These are phyloP conservation scores for Phellinidium pouzarii DNA, from an alignment of 1,284 basidiomycete genomes.

Conservation along the genomic window DNA sequence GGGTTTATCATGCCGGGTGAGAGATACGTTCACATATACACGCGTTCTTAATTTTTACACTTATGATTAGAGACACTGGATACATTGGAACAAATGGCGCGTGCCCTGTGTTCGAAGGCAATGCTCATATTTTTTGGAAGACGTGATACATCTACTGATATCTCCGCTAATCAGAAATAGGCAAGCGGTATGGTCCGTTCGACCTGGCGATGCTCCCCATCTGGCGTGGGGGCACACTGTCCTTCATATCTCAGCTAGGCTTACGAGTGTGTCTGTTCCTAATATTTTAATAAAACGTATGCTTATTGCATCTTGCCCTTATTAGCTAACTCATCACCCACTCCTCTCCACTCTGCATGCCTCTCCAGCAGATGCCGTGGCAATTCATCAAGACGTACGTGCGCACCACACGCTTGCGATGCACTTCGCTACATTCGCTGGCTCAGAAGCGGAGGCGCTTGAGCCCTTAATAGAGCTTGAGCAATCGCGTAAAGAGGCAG, in stretches of 20 bases:
- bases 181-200: slow-evolving; percentile 28
- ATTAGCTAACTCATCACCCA: slow-evolving; percentile 22
- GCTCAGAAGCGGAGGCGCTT: slow-evolving; percentile 30
- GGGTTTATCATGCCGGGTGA: slow-evolving; percentile 27
- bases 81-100: slow-evolving; percentile 27
- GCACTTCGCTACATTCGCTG: slow-evolving; percentile 36
- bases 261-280: slow-evolving; percentile 23
- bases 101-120: slow-evolving; percentile 29
- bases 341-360: slow-evolving; percentile 26
- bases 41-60: background rate
- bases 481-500: slow-evolving; percentile 21
- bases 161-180: slow-evolving; percentile 26
- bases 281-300: background rate
- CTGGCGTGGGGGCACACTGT: slow-evolving; percentile 30
- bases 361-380: slow-evolving; percentile 27
- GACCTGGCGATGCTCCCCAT: slow-evolving; percentile 32
- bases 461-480: slow-evolving; percentile 30
- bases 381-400: slow-evolving; percentile 27
- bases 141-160: too few species aligned
- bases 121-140: background rate
- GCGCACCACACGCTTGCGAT: slow-evolving; percentile 32
- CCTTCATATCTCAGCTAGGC: slow-evolving; percentile 26
- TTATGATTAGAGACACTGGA: slow-evolving; percentile 26
- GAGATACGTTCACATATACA: background rate
- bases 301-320: background rate